phyloP scores from a whole-genome alignment of 2,329 filamentous ascomycete genomes.

The Sarocladium oryzae region DNA sequence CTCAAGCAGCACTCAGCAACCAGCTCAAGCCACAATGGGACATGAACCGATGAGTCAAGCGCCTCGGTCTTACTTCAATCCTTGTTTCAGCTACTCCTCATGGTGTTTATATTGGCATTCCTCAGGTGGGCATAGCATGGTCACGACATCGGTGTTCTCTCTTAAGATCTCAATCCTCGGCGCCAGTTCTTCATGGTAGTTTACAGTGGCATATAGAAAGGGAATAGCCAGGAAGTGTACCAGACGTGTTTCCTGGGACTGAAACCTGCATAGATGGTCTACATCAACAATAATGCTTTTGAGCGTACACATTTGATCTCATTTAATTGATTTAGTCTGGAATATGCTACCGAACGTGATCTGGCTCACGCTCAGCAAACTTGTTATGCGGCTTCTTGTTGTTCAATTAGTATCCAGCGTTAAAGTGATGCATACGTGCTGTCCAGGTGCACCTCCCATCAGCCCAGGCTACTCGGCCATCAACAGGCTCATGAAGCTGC shows the following conservation, averaged over 20 bases:
- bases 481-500: too few species aligned
- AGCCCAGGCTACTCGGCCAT: too few species aligned
- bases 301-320: too few species aligned
- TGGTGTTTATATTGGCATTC: conserved; percentile 6
- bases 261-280: too few species aligned
- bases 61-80: background rate
- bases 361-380: too few species aligned
- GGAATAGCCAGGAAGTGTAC: background rate
- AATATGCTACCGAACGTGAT: background rate
- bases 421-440: too few species aligned
- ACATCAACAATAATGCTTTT: too few species aligned
- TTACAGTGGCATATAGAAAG: conserved; percentile 1
- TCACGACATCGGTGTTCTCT: conserved; percentile 5
- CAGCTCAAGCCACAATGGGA: conserved; percentile 55
- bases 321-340: too few species aligned
- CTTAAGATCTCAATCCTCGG: background rate
- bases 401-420: too few species aligned
- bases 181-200: background rate
- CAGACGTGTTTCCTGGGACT: background rate
- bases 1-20: conserved; percentile 58
- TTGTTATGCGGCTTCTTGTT: too few species aligned
- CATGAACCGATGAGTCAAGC: conserved; percentile 25
- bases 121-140: conserved; percentile 6
- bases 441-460: too few species aligned
- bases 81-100: background rate